Base-by-base conservation (phyloP, 257 asterid genomes). In the Leptodermis oblonga region DNA sequence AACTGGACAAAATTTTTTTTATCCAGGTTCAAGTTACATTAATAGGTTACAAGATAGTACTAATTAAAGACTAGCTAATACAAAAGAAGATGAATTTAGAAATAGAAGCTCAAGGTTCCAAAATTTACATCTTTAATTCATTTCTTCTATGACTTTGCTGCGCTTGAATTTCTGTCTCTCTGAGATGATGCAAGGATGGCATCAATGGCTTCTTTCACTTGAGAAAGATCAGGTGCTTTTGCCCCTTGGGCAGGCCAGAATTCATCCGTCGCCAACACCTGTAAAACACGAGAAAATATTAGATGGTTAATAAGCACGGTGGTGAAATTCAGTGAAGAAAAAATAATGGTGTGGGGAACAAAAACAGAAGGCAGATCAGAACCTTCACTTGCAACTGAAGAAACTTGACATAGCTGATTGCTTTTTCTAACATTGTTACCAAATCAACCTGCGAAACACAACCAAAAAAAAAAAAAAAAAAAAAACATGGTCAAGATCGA, bases 161-260 rank as follows among this genome's bases (percentile, higher is more conserved):
- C 46, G 76, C 74, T 82, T 22, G 90, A 84, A 49, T 68, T 85
- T 71, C 82, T 73, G 77, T 83, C 95, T 74, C 90, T 84, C 64
- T 87, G 96, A 70, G 96, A 80, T 7, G 96, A 78, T 6, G 97
- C 90, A 20, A 92, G 87, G 46, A 90, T 88, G 36, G 95, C 88
- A 70, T 92, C 97, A 65, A 92, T 86, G 69, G 97, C 92, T 77
- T 88, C 97, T 80, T 86, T 84, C 22, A 90, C 98, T 75, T 90
- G 97, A 53, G 88, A 81, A 49, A 92, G 86, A 18, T 92, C 97
- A 0, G 95, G 95, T 11, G 92, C 95, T 79, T 87, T 88, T 60
- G 92, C 91, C 4, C 93, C 95, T 72, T 88, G 96, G 56, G 90
- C 86, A 3, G 98, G 98, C 98, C 98, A 92, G 77, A 92, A 90